phyloP scores from a whole-genome alignment of 2,329 filamentous ascomycete species.

The Phoma sp. region DNA sequence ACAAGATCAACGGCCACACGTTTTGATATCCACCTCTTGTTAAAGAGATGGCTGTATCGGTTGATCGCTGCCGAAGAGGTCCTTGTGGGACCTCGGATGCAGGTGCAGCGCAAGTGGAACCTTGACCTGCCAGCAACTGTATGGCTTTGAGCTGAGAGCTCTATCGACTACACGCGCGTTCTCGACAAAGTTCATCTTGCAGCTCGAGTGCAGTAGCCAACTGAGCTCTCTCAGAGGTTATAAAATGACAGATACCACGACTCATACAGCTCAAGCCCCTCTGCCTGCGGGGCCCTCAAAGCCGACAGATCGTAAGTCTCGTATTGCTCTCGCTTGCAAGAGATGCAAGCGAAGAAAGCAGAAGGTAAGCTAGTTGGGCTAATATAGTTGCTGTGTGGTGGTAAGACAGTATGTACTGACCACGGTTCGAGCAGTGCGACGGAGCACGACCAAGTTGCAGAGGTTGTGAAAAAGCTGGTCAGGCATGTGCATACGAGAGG shows the following conservation, averaged over 20 bases:
- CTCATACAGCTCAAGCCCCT: not conserved
- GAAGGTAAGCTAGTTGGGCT: slow-evolving; percentile 25
- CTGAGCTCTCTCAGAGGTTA: not conserved
- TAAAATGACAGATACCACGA: not conserved
- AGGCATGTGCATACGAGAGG: slow-evolving; percentile 34
- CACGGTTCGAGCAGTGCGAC: slow-evolving; percentile 37
- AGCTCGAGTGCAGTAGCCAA: not conserved
- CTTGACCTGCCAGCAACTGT: not conserved
- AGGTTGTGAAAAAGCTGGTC: slow-evolving; percentile 28
- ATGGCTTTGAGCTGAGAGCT: not conserved
- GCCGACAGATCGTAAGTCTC: slow-evolving; percentile 24
- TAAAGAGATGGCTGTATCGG: not conserved
- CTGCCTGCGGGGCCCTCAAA: no score
- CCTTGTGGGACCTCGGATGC: no score
- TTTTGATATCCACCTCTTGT: not conserved
- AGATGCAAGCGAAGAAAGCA: slow-evolving; percentile 39
- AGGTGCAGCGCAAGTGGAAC: no score
- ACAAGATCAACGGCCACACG: no score
- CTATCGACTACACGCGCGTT: not conserved
- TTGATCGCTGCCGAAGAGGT: not conserved
- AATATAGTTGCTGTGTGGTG: no score
- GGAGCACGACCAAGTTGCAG: slow-evolving; percentile 30
- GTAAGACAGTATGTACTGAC: no score
- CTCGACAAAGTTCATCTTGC: not conserved
- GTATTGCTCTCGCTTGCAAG: slow-evolving; percentile 35